A percentile compares a stretch with the other conserved stretches of the same genome.
Evolutionary conservation across 345 rosid species (phyloP).

Genomic region (Erodium maritimum): DNA sequence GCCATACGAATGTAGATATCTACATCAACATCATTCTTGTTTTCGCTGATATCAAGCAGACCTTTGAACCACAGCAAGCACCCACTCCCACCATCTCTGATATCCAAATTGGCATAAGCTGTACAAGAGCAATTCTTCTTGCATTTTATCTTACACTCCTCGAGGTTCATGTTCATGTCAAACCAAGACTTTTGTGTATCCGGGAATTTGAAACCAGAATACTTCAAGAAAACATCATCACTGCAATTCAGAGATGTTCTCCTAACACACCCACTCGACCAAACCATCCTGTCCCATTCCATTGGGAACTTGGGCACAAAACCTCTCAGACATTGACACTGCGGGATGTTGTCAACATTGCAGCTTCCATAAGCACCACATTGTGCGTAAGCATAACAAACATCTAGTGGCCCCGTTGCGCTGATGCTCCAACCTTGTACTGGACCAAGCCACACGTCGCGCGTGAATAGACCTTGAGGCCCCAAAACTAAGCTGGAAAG

Average conservation of each 20-base stretch:
- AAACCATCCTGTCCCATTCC: constrained; percentile 15
- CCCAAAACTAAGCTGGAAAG: constrained; percentile 23
- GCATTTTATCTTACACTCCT: constrained; percentile 23
- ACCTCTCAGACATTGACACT: constrained; percentile 17
- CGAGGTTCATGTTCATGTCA: constrained; percentile 17
- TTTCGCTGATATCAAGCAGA: constrained; percentile 18
- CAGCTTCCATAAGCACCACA: constrained; percentile 35
- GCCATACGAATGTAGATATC: constrained; percentile 22
- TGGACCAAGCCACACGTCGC: constrained; percentile 31
- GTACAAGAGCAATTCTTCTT: constrained; percentile 26
- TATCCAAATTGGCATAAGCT: constrained; percentile 20
- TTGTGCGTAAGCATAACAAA: constrained; percentile 20
- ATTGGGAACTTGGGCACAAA: constrained; percentile 17
- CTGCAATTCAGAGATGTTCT: constrained; percentile 16
- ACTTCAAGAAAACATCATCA: constrained; percentile 12
- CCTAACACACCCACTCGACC: constrained; percentile 20
- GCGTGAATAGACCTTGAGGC: constrained; percentile 12
- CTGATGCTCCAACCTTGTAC: constrained; percentile 19
- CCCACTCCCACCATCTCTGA: constrained; percentile 24
- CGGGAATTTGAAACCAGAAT: constrained; percentile 14
- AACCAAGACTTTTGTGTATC: constrained; percentile 17
- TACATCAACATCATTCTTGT: constrained; percentile 15
- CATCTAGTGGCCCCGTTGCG: constrained; percentile 32
- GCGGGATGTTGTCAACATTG: constrained; percentile 16
- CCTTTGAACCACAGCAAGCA: constrained; percentile 28